Evolutionary conservation across 2,329 filamentous ascomycete species (phyloP).

Genomic region (Xylaria arbuscula): DNA sequence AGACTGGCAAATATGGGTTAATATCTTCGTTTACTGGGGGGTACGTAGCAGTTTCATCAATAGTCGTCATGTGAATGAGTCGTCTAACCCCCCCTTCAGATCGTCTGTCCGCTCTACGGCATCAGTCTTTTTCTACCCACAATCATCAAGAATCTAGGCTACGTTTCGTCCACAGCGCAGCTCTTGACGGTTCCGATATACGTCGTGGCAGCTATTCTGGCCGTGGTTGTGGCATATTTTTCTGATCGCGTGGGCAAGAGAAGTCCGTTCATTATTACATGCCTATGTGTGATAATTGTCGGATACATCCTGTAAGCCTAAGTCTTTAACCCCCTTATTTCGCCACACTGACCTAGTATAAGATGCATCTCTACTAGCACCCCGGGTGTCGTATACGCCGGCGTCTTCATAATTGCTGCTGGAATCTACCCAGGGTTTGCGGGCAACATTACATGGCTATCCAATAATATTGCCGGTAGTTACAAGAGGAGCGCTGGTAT

Average conservation of each 20-base stretch:
- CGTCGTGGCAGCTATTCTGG: constrained; percentile 71
- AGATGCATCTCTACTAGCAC: constrained; percentile 69
- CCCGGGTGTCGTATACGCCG: constrained; percentile 74
- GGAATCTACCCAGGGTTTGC: constrained; percentile 84
- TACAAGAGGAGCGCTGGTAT: constrained; percentile 74
- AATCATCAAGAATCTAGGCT: constrained; percentile 70
- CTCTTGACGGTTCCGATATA: constrained; percentile 71
- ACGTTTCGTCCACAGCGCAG: constrained; percentile 68
- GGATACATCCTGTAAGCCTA: constrained; percentile 65
- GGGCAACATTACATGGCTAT: constrained; percentile 81
- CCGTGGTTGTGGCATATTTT: constrained; percentile 63
- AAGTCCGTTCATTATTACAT: constrained; percentile 66
- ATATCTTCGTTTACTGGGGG: constrained; percentile 72
- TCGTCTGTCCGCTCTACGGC: constrained; percentile 66
- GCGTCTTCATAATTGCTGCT: constrained; percentile 79
- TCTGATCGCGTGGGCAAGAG: constrained; percentile 66
- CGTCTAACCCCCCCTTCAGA: constrained; percentile 47
- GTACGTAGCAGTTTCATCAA: constrained; percentile 57
- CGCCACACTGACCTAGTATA: constrained; percentile 47
- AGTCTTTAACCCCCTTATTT: background rate
- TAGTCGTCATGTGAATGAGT: background rate
- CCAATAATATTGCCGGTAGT: constrained; percentile 77
- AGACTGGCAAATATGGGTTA: constrained; percentile 82
- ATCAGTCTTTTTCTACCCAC: constrained; percentile 71
- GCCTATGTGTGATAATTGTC: constrained; percentile 64